A percentile compares a stretch with the other conserved stretches of the same genome.
These are phyloP conservation scores for Panicum miliaceum DNA, from an alignment of 176 grass and related monocot species.

Conservation along the genomic window DNA sequence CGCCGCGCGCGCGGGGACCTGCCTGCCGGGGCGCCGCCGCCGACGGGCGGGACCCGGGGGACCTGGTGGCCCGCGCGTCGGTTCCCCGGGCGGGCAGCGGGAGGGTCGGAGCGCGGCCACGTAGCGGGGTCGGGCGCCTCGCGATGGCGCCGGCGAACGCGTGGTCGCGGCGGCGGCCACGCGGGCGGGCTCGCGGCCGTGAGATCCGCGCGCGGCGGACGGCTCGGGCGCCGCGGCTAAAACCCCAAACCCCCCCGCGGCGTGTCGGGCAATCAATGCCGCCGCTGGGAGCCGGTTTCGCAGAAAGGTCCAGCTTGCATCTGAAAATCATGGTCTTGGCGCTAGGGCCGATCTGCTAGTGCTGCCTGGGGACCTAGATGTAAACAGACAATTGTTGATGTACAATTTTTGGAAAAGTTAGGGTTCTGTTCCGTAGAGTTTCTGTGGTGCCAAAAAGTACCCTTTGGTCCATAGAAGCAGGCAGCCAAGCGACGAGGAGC, in stretches of 20 bases:
- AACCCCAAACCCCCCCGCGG: conserved; percentile 35
- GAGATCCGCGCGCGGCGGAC: not conserved
- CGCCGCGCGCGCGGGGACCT: not conserved
- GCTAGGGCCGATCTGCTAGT: rapidly evolving
- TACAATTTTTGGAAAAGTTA: rapidly evolving
- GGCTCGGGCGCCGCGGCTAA: conserved; percentile 25
- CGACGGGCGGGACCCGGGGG: not conserved
- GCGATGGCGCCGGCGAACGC: conserved; percentile 49
- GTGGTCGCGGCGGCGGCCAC: conserved; percentile 56
- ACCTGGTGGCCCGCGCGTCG: not conserved
- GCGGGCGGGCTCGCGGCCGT: not conserved
- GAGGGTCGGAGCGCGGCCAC: conserved; percentile 44
- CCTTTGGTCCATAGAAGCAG: conserved; percentile 32
- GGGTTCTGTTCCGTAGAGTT: not conserved
- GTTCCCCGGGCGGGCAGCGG: not conserved
- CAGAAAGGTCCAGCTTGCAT: rapidly evolving
- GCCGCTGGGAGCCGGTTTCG: not conserved
- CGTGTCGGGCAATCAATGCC: conserved; percentile 32
- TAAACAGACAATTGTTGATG: rapidly evolving
- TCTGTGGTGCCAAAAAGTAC: not conserved
- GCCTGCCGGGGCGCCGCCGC: not conserved
- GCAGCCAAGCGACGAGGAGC: not conserved
- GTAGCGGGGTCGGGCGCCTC: conserved; percentile 51
- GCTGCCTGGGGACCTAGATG: not conserved
- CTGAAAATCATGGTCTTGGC: rapidly evolving